phyloP scores from a whole-genome alignment of 495 filamentous ascomycete species.

The Talaromyces liani region DNA sequence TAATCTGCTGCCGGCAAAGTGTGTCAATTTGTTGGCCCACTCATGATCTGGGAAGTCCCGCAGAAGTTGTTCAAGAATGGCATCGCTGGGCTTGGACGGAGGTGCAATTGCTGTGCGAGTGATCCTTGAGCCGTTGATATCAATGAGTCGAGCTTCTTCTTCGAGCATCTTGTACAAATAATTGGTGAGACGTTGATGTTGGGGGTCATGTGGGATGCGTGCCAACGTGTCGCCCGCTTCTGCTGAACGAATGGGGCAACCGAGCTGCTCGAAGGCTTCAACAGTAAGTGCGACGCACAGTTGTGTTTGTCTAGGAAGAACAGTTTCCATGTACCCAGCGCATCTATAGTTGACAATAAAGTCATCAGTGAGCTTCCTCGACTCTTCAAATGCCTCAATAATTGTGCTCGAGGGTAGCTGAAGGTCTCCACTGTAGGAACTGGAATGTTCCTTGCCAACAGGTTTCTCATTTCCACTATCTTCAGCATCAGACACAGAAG shows the following conservation, averaged over 20 bases:
- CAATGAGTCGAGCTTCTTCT: constrained; percentile 31
- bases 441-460: not conserved
- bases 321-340: constrained; percentile 21
- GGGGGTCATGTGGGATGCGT: constrained; percentile 20
- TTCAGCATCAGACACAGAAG: not conserved
- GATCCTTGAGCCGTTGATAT: constrained; percentile 21
- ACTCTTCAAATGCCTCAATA: constrained; percentile 22
- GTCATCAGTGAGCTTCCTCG: constrained; percentile 28
- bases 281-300: constrained; percentile 31
- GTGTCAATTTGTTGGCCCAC: constrained; percentile 31
- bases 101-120: constrained; percentile 30
- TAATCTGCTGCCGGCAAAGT: constrained; percentile 33
- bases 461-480: not conserved
- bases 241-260: constrained; percentile 24
- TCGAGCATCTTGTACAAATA: constrained; percentile 36
- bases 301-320: constrained; percentile 22
- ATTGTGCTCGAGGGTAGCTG: constrained; percentile 17
- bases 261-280: constrained; percentile 40
- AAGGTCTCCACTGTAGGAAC: constrained; percentile 7
- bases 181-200: constrained; percentile 26
- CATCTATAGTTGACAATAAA: constrained; percentile 29
- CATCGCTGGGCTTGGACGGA: constrained; percentile 25
- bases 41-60: constrained; percentile 27
- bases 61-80: constrained; percentile 29
- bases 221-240: constrained; percentile 24